These are phyloP conservation scores for Bonia amplexicaulis DNA, from an alignment of 176 grass and related monocot species.

Conservation along the genomic window DNA sequence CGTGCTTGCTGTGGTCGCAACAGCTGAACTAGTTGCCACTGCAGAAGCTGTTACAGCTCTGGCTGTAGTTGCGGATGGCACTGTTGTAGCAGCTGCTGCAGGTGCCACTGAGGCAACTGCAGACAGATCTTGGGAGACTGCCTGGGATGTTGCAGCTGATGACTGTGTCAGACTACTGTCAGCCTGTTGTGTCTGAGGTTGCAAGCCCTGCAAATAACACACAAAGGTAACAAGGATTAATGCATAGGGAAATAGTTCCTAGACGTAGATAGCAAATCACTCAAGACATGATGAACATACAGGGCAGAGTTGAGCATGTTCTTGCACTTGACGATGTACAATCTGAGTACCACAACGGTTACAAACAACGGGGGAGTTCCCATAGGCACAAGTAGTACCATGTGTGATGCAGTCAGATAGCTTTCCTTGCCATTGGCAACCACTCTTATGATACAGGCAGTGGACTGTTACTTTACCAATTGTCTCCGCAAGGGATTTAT, in stretches of 20 bases:
- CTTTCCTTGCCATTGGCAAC: slow-evolving; percentile 86
- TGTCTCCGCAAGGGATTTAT: slow-evolving; percentile 67
- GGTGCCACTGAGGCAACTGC: slow-evolving; percentile 27
- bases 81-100: slow-evolving; percentile 16
- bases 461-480: slow-evolving; percentile 77
- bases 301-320: slow-evolving; percentile 89
- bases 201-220: slow-evolving; percentile 51
- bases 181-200: slow-evolving; percentile 59
- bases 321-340: slow-evolving; percentile 93
- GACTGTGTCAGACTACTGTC: slow-evolving; percentile 40
- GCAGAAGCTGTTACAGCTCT: slow-evolving; percentile 30
- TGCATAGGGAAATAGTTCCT: not conserved
- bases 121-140: slow-evolving; percentile 43
- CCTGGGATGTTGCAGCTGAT: slow-evolving; percentile 24
- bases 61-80: slow-evolving; percentile 7
- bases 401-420: slow-evolving; percentile 79
- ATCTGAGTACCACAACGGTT: slow-evolving; percentile 87
- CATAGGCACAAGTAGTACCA: slow-evolving; percentile 63
- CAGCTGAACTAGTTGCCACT: slow-evolving; percentile 18
- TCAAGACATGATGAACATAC: slow-evolving; percentile 45
- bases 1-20: slow-evolving; percentile 13
- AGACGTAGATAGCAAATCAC: not conserved
- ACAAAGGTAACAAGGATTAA: slow-evolving; percentile 13
- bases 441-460: slow-evolving; percentile 88
- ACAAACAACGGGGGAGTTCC: slow-evolving; percentile 90